Evolutionary conservation across 352 stramenopile genomes (phyloP), one percentile per base, ranked within the genome.

Genomic region (Phytophthora rubi): DNA sequence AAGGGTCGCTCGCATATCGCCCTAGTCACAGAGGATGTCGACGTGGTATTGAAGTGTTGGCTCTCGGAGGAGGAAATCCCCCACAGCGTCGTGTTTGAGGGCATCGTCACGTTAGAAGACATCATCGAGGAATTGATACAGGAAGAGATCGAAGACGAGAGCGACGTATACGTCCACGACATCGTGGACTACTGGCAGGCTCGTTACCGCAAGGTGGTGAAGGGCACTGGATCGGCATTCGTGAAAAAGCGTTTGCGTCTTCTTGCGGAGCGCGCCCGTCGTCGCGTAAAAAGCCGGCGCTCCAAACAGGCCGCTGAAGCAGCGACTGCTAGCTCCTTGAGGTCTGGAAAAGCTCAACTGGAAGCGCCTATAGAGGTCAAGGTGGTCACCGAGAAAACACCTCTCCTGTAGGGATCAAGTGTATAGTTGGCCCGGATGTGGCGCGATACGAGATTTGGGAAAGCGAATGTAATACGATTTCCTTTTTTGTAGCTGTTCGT

Each of bases 31-130:
- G 62, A 75, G 16, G 65, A 93, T 37, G 80, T 83, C 0, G 70
- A 80, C 37, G 18, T 63, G 47, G 76, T 97, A 39, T 76, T 78
- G 67, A 57, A 83, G 32, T 82, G 79, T 70, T 86, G 89, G 90
- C 48, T 80, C 73, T 53, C 77, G 55, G 67, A 77, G 13, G 54
- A 75, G 39, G 71, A 82, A 55, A 79, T 88, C 44, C 65, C 76
- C 69, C 16, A 78, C 71, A 53, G 65, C 47, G 89, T 89, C 16
- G 73, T 86, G 26, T 89, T 98, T 48, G 71, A 95, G 8, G 94
- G 94, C 8, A 95, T 98, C 54, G 82, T 98, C 7, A 98, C 93
- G 15, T 88, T 98, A 47, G 92, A 98, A 79, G 92, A 98, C 71
- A 81, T 98, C 12, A 83, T 98, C n/a, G 94, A 98, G 69, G 86